Evolutionary conservation across 2,329 filamentous ascomycete genomes (phyloP), one percentile per base, ranked within the genome.

Genomic region (Neofusicoccum parvum): DNA sequence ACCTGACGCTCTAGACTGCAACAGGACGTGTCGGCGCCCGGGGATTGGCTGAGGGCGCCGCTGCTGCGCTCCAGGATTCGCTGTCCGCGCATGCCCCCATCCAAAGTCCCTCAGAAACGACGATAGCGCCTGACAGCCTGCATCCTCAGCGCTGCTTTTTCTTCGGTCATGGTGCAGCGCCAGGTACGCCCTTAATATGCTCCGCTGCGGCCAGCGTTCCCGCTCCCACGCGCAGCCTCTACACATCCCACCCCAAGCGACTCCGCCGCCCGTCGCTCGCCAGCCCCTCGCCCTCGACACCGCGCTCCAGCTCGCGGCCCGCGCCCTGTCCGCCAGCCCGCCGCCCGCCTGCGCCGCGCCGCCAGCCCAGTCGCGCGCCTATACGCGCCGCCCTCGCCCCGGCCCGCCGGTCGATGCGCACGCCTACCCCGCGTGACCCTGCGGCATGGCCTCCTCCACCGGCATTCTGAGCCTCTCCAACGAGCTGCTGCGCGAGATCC

Each of bases 401-500:
- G 56, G 51, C 49, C 39, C 58, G 64, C 56, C 56, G 66, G 70
- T 69, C 65, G 71, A 75, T 76, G 72, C 64, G 73, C 68, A 67
- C 39, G 53, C 54, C 60, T 65, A 68, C 67, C 67, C 70, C 71
- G 73, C 71, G 66, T 77, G 76, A 74, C 43, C 51, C 67, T 41
- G 23, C 63, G 56, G 66, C 65, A 68, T 67, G 64, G 66, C 66
- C 66, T 59, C 62, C 56, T 70, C 72, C 68, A 74, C 75, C 68
- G 56, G 65, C 66, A 20, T 75, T 10, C 74, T 78, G 67, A 72
- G 74, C 64, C 75, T 84, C 62, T 82, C 82, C 67, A 82, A 83
- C 69, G 82, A 85, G 71, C 76, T 85, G 60, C 76, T 85, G 58
- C 78, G 79, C 66, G 78, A 80, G 65, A 83, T 85, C 32, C 77